Percentiles rank a stretch among this genome's conserved stretches.
phyloP scores from a whole-genome alignment of 371 early-diverging fungal genomes.

The Mucor irregularis region DNA sequence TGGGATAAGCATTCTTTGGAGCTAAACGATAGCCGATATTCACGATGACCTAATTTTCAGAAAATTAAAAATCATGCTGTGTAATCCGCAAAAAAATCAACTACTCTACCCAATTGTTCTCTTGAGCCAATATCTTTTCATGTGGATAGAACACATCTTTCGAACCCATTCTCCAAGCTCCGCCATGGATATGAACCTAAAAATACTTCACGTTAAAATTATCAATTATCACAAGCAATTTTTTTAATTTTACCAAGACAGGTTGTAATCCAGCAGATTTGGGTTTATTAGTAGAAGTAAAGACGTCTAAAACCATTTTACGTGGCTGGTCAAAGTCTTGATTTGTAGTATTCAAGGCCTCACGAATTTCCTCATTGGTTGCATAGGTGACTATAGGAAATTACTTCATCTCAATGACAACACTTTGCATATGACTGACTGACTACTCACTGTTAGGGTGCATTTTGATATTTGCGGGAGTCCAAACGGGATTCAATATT shows the following conservation, averaged over 20 bases:
- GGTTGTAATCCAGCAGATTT: slow-evolving; percentile 32
- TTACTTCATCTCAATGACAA: too few species aligned
- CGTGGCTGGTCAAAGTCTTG: slow-evolving; percentile 29
- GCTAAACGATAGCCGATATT: slow-evolving; percentile 67
- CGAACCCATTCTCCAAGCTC: slow-evolving; percentile 57
- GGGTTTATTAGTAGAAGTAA: slow-evolving; percentile 16
- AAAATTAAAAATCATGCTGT: neutral
- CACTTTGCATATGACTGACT: too few species aligned
- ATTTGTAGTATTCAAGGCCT: slow-evolving; percentile 30
- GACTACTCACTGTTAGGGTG: slow-evolving; percentile 55
- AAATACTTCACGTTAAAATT: too few species aligned
- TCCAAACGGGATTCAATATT: slow-evolving; percentile 51
- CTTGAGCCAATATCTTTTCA: slow-evolving; percentile 34
- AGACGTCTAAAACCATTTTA: slow-evolving; percentile 51
- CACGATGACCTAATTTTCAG: slow-evolving; percentile 57
- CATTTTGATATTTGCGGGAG: slow-evolving; percentile 36
- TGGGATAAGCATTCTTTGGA: slow-evolving; percentile 57
- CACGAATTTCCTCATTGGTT: slow-evolving; percentile 50
- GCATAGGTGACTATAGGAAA: slow-evolving; percentile 59
- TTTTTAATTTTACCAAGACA: slow-evolving; percentile 27
- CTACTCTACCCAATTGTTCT: slow-evolving; percentile 37
- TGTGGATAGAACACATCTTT: slow-evolving; percentile 49
- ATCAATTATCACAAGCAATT: neutral
- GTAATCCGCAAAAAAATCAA: neutral
- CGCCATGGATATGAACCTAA: slow-evolving; percentile 64